Conservation (phyloP, 2,329 filamentous ascomycete species). For the Colletotrichum musae region DNA sequence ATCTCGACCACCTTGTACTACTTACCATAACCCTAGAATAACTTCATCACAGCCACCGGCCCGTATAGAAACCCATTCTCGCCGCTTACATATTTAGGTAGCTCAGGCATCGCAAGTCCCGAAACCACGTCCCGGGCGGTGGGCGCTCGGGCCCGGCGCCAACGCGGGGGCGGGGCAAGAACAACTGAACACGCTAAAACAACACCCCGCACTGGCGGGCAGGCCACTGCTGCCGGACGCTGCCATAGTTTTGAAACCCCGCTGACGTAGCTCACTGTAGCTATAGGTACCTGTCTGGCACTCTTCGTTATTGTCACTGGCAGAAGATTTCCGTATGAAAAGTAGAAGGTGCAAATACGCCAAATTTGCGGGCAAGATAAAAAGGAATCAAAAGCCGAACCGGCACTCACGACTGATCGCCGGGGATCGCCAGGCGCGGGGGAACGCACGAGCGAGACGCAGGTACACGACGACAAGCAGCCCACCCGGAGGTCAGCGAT, state of each 20-base stretch:
- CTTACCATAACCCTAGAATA: background rate
- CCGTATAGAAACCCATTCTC: background rate
- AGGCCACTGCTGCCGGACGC: background rate
- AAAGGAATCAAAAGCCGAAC: no score
- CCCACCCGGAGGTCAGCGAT: slow-evolving; percentile 33
- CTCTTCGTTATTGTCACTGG: background rate
- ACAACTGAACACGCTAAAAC: slow-evolving; percentile 10
- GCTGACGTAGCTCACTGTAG: background rate
- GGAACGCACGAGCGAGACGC: background rate
- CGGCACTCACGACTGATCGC: background rate
- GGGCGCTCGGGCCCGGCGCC: slow-evolving; percentile 14
- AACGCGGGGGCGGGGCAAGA: slow-evolving; percentile 33
- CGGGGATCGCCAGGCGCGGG: slow-evolving; percentile 1
- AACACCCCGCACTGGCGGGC: slow-evolving; percentile 14
- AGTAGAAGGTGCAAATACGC: no score
- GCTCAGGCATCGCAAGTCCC: slow-evolving; percentile 15
- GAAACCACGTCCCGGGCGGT: slow-evolving; percentile 2
- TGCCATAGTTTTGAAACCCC: slow-evolving; percentile 1
- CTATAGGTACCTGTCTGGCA: no score
- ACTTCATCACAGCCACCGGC: background rate
- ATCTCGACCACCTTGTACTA: no score
- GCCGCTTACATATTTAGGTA: background rate
- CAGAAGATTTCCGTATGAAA: background rate
- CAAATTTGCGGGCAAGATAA: no score
- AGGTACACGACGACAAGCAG: slow-evolving; percentile 5